Percentiles rank a stretch among this genome's conserved stretches.
Conservation (phyloP, 495 filamentous ascomycete species). For the Filosporella fistucella region DNA sequence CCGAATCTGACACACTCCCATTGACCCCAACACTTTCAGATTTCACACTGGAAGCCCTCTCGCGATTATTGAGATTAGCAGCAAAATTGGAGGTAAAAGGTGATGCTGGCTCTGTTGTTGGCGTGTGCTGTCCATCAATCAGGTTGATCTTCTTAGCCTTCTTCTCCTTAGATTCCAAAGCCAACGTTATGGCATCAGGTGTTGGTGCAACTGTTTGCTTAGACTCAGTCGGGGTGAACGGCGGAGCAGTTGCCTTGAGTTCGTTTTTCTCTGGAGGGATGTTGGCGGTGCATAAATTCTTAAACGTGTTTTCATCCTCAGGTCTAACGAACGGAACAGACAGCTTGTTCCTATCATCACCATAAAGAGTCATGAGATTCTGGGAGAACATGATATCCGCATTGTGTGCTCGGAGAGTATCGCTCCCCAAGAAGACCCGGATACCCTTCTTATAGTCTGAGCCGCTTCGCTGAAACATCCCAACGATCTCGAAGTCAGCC, state of each 20-base stretch:
- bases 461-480: constrained; percentile 34
- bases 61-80: constrained; percentile 3
- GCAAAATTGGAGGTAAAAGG: constrained; percentile 8
- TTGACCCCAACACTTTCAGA: constrained; percentile 29
- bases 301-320: constrained; percentile 81
- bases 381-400: constrained; percentile 91
- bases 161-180: neutral
- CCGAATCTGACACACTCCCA: constrained; percentile 24
- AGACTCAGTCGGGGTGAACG: constrained; percentile 17
- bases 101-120: constrained; percentile 7
- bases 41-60: constrained; percentile 25
- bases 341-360: constrained; percentile 83
- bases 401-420: constrained; percentile 79
- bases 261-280: constrained; percentile 39
- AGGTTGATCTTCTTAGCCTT: neutral
- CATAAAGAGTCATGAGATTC: constrained; percentile 79
- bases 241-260: constrained; percentile 41
- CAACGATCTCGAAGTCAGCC: constrained; percentile 67
- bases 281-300: constrained; percentile 61
- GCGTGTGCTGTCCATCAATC: neutral
- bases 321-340: constrained; percentile 89
- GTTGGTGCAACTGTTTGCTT: constrained; percentile 15
- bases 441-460: constrained; percentile 52
- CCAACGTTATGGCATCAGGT: neutral
- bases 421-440: constrained; percentile 81